Base-by-base conservation (phyloP, 257 asterid species). In the Penstemon eatonii region DNA sequence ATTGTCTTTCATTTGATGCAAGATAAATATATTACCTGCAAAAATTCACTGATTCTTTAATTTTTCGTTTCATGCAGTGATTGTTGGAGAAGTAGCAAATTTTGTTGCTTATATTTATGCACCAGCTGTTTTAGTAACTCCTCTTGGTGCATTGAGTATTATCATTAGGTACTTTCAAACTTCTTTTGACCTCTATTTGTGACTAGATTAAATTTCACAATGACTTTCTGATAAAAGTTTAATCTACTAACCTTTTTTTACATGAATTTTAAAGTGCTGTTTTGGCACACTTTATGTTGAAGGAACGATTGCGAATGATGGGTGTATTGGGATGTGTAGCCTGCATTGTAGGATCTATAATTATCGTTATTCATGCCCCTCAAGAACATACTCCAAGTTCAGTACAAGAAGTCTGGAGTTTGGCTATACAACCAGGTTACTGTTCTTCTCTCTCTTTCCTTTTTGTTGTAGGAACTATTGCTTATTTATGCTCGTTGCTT, bases 111-210 rank as follows among this genome's bases (percentile, higher is more conserved):
- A 91, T 83, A 83, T 91, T 38, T 91, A 86, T 71, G 95, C 97
- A 58, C 97, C 97, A 3, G 97, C 97, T 55, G 93, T 91, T 82
- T 91, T 91, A 42, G 97, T 91, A 77, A 89, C 97, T 41, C 97
- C 96, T 19, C 91, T 89, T 44, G 97, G 97, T 73, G 97, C 93
- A 40, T 82, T 86, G 65, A 91, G 97, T 79, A 91, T 89, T 70
- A 89, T 91, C 67, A 83, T 91, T 63, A 91, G 97, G 97, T 91
- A 82, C 19, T 69, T 33, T 12, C 40, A 40, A 50, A 42, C 25
- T 25, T 51, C 50, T 51, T 63, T 67, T 25, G 50, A 70, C 63
- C 68, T 46, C 61, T 25, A 8, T 49, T 67, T 70, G 59, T 41
- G 63, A 63, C n/a, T 41, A 57, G 6, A 6, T 9, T 44, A 58